Base-by-base conservation (phyloP, 202 grass and related monocot genomes). In the Zoysia matrella region DNA sequence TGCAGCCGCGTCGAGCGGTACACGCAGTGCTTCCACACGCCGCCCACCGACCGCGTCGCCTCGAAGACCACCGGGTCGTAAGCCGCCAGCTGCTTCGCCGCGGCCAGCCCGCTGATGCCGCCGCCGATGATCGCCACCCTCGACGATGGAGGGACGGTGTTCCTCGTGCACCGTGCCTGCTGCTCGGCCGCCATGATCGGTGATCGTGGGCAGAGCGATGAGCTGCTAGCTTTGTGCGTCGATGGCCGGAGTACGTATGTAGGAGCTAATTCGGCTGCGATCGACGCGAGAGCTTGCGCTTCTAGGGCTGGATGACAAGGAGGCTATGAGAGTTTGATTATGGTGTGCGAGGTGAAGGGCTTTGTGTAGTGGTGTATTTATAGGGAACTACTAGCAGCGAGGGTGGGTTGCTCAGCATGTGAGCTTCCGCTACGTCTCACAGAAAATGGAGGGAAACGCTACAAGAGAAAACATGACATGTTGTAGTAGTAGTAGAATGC, bases 1-100 rank as follows among this genome's bases (percentile, higher is more conserved):
- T 98, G 95, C 51, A 95, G 92, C 54, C 95, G 49, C 12, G 95
- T 98, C 41, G 92, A 90, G 14, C 95, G 90, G 89, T 87, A 98
- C 46, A 73, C 84, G 77, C 92, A 98, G 92, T 98, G 90, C 88
- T 84, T 88, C 95, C 95, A 98, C 82, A 98, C 95, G 0, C 95
- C 95, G 22, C 95, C 95, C 12, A 98, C 46, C 3, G 83, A 91
- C 13, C 70, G 9, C 47, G 92, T 93, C 46, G 91, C 92, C 22
- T 22, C 22, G 22, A 22, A 22, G 22, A 22, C 22, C 22, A 22
- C 22, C 22, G 22, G 22, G 22, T 22, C 22, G 22, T 22, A 22
- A 22, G 22, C 22, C 22, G 22, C 22, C 22, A 22, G 22, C 22
- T 22, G 22, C 22, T 22, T 22, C 22, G 22, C 22, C 22, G 22